Percentiles rank a stretch among this genome's conserved stretches.
Conservation (phyloP, 1,284 basidiomycete genomes). For the Uromyces viciae-fabae region DNA sequence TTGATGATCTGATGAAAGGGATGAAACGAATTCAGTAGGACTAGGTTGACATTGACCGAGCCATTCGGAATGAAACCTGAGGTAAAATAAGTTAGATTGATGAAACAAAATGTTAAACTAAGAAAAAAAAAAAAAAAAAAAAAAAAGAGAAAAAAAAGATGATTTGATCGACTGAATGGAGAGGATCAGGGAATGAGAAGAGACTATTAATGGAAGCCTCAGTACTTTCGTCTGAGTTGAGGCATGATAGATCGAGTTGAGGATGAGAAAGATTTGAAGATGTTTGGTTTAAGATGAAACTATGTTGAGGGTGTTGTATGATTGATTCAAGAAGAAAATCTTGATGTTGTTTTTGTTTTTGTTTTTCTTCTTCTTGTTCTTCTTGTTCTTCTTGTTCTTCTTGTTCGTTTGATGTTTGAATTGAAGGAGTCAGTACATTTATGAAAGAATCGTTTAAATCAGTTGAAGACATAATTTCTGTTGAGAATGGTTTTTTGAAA, state of each 20-base stretch:
- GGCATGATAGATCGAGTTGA: slow-evolving; percentile 3
- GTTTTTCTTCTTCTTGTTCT: background rate
- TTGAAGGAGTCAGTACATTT: background rate
- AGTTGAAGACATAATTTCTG: background rate
- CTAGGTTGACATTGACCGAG: background rate
- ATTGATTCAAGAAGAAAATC: background rate
- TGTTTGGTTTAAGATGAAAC: background rate
- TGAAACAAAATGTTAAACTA: background rate
- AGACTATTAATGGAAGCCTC: slow-evolving; percentile 7
- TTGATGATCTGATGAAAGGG: slow-evolving; percentile 5
- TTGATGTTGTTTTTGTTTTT: background rate
- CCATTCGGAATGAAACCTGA: background rate
- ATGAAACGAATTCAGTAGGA: background rate
- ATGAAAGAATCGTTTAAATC: background rate
- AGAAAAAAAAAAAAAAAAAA: background rate
- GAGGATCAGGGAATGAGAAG: slow-evolving; percentile 23
- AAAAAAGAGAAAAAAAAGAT: background rate
- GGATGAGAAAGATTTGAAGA: background rate
- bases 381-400: background rate
- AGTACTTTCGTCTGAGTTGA: slow-evolving; percentile 9
- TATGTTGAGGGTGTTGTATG: background rate
- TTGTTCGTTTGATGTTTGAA: background rate
- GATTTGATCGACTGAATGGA: slow-evolving; percentile 10
- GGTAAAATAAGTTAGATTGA: background rate
- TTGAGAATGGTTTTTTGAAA: no score